These are phyloP conservation scores for Tricholoma saponaceum DNA, from an alignment of 768 basidiomycete genomes.

Conservation along the genomic window DNA sequence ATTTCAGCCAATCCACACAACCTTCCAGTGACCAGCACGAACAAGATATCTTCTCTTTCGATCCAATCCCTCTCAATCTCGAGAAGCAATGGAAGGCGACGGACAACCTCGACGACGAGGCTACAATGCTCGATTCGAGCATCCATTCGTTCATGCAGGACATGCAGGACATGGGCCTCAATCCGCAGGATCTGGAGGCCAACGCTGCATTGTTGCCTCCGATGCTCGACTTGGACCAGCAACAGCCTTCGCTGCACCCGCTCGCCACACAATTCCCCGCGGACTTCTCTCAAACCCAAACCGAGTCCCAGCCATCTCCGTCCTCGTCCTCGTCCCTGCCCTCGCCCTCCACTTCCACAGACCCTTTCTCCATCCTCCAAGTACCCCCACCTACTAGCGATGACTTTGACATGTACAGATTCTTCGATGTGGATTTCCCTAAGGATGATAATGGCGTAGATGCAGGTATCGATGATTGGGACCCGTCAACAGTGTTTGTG, in stretches of 20 bases:
- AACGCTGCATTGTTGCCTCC: slow-evolving; percentile 2
- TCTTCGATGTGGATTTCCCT: not conserved
- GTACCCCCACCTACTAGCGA: not conserved
- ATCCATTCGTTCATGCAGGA: slow-evolving; percentile 66
- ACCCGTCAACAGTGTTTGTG: not conserved
- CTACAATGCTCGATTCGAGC: slow-evolving; percentile 62
- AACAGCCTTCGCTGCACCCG: not conserved
- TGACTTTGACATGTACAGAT: not conserved
- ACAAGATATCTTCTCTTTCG: slow-evolving; percentile 29
- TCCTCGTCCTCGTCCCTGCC: too few species aligned
- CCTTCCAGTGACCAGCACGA: slow-evolving; percentile 11
- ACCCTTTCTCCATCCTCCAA: not conserved
- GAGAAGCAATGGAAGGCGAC: slow-evolving; percentile 46
- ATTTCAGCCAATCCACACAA: slow-evolving; percentile 23
- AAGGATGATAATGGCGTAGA: not conserved
- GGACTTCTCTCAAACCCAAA: not conserved
- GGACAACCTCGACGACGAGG: slow-evolving; percentile 65
- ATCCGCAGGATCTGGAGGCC: slow-evolving; percentile 6
- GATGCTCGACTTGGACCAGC: not conserved
- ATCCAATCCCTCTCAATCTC: slow-evolving; percentile 9
- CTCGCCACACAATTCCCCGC: not conserved
- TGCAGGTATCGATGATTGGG: not conserved
- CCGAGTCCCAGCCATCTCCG: too few species aligned
- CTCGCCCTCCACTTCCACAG: not conserved
- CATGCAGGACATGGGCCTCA: slow-evolving; percentile 6